Base-by-base conservation (phyloP, 768 basidiomycete species). In the Artomyces pyxidatus region DNA sequence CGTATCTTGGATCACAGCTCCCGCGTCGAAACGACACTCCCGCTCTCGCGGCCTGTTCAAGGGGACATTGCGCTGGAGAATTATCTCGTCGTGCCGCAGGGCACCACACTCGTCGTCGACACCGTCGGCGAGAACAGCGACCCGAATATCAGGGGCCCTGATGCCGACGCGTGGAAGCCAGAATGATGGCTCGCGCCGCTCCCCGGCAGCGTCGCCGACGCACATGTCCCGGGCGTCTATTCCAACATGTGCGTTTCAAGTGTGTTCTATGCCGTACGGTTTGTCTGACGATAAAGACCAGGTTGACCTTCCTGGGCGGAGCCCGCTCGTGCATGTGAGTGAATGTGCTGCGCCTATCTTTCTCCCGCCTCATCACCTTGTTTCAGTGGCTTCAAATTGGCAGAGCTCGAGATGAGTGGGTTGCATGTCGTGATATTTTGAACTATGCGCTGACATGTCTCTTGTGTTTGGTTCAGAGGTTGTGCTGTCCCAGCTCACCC, bases 151-250 rank as follows among this genome's bases (percentile, higher is more conserved):
- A 25, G 43, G 43, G 43, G 43, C 10, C 26, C 43, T 10, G 43
- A 45, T 21, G 43, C 43, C 26, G 43, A 17, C 3, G 43, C 10
- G 28, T 45, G n/a, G 43, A 23, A 28, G 6, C 43, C 43, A 10
- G 43, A 45, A 21, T 16, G 43, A 21, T 45, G 43, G 43, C 29
- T 45, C 26, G 11, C 26, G 5, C 43, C 43, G 3, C 16, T 49
- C 17, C 48, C 48, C 4, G 16, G 35, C 28, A 39, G 26, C 37
- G 28, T 49, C 42, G 9, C 40, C 16, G 27, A 49, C 16, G 45
- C 45, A 9, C 45, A 23, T 23, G 17, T 49, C 6, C 25, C 48
- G 30, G 48, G 48, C 23, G 41, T 49, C 5, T 49, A 49, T 29
- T 17, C 22, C 19, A 42, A 42, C 40, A 43, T 43, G 48, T n/a